Percentiles rank a stretch among this genome's conserved stretches.
Evolutionary conservation across 139 green algal genomes (phyloP).

Genomic region (Tetraselmis chui): DNA sequence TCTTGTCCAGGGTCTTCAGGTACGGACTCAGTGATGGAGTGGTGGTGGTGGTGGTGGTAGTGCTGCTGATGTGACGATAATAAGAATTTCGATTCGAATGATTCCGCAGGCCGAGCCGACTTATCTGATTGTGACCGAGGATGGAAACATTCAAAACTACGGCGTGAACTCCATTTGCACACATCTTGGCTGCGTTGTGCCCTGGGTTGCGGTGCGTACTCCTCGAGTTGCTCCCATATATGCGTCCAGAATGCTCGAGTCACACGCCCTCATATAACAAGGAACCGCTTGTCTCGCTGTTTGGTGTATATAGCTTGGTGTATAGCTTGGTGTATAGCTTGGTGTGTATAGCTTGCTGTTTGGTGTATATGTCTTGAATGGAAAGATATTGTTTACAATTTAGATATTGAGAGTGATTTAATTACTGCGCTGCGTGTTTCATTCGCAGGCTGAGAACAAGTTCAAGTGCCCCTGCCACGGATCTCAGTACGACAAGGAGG

Average conservation of each 20-base stretch:
- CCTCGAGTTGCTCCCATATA: too few species aligned
- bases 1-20: constrained; percentile 94
- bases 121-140: constrained; percentile 89
- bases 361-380: too few species aligned
- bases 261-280: too few species aligned
- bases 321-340: too few species aligned
- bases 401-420: too few species aligned
- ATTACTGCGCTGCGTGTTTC: too few species aligned
- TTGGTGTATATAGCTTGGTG: too few species aligned
- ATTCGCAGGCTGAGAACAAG: constrained; percentile 91
- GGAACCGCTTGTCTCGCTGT: too few species aligned
- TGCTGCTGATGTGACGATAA: background rate
- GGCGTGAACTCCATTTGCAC: constrained; percentile 99
- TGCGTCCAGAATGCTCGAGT: too few species aligned
- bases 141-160: constrained; percentile 79
- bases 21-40: constrained; percentile 11
- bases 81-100: background rate
- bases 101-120: constrained; percentile 81
- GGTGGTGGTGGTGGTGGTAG: too few species aligned
- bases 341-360: too few species aligned
- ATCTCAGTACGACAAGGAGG: constrained; percentile 93
- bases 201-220: constrained; percentile 86
- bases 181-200: constrained; percentile 98
- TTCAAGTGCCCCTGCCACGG: constrained; percentile 99
- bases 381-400: too few species aligned